phyloP scores from a whole-genome alignment of 2,329 filamentous ascomycete species.

The Cladosporium sp. region DNA sequence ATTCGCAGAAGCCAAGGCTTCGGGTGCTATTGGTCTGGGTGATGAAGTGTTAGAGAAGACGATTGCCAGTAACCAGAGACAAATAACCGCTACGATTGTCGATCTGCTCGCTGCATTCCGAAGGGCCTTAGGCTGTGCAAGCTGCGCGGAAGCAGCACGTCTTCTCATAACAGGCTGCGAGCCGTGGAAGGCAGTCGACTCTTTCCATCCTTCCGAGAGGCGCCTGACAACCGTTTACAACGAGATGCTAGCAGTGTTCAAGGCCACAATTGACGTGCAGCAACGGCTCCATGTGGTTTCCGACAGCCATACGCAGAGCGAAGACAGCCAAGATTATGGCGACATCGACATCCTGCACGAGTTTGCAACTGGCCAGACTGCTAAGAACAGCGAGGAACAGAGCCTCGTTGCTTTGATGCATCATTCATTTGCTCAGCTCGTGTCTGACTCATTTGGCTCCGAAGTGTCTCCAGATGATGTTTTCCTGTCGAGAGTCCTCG shows the following conservation, averaged over 20 bases:
- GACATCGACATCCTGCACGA: conserved; percentile 53
- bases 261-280: conserved; percentile 40
- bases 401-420: conserved; percentile 5
- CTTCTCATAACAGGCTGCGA: conserved; percentile 41
- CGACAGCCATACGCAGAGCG: conserved; percentile 41
- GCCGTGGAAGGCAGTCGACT: conserved; percentile 47
- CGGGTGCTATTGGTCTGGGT: conserved; percentile 43
- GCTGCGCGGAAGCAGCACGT: conserved; percentile 11
- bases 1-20: conserved; percentile 39
- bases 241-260: conserved; percentile 52
- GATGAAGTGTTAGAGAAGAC: conserved; percentile 51
- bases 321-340: conserved; percentile 66
- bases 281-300: conserved; percentile 14
- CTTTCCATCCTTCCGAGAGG: conserved; percentile 50
- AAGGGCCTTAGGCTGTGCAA: conserved; percentile 46
- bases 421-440: conserved; percentile 50
- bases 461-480: conserved; percentile 56
- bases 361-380: background rate
- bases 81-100: conserved; percentile 56
- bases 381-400: background rate
- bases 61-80: conserved; percentile 58
- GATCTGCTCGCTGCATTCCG: conserved; percentile 55
- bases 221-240: conserved; percentile 48
- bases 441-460: conserved; percentile 63
- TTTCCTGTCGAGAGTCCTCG: conserved; percentile 53